Base-by-base conservation (phyloP, 1,284 basidiomycete species). In the Microbotryum violaceum region DNA sequence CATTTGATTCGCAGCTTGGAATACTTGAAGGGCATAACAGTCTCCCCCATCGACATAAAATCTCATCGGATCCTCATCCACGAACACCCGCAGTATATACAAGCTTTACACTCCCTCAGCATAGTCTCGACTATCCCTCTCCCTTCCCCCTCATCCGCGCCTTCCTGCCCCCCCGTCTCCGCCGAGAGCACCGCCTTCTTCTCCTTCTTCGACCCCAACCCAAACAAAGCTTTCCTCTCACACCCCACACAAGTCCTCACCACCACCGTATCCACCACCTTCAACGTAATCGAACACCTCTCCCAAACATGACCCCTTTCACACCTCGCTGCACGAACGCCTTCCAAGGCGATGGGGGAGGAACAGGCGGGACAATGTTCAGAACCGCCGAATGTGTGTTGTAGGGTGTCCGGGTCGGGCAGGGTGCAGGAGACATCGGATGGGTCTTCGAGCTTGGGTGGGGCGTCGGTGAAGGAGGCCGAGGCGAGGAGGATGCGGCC, bases 271-370 rank as follows among this genome's bases (percentile, higher is more conserved):
- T 62, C 46, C 33, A 66, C 42, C n/a, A 66, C 44, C 14, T 47
- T 42, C 9, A 64, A 55, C 8, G 65, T 64, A 48, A 66, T 45
- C 23, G 65, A 66, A 58, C 65, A 66, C 25, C 65, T 62, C 44
- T 66, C 64, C 65, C 65, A 66, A 7, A 54, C 49, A 37, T 66
- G 65, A 12, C 65, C 65, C 21, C 27, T 21, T 18, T 14, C 33
- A 27, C 65, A 66, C 7, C 46, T 23, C 18, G 65, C 65, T 6
- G 31, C 31, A 8, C 65, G 23, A 12, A 57, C 27, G n/a, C 54
- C 57, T 4, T 27, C 50, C 14, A 66, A 56, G 14, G 62, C 47
- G 7, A 66, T 56, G 8, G 21, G 33, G 20, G 56, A 56, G 1
- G 23, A 10, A 25, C 65, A 66, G 1, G 65, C 65, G 1, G 65